These are phyloP conservation scores for Camellia japonica DNA, from an alignment of 148 eudicot species.

Conservation along the genomic window DNA sequence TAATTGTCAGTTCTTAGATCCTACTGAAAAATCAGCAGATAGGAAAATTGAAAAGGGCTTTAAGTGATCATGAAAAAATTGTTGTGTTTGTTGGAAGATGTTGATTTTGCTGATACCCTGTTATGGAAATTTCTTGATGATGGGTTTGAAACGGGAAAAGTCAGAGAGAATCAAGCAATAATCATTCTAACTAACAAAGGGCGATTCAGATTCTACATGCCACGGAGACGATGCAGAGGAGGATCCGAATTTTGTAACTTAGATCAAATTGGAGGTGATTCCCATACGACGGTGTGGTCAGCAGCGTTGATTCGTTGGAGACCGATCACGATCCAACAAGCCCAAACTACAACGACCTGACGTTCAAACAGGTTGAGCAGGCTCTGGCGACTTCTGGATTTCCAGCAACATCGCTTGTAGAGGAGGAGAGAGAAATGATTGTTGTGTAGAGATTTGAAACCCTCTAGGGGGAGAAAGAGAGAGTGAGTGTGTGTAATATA, in stretches of 20 bases:
- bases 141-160: slow-evolving; percentile 25
- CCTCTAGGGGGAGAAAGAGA: too few relatives aligned
- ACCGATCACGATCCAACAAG: too few relatives aligned
- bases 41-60: slow-evolving; percentile 27
- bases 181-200: slow-evolving; percentile 31
- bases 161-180: slow-evolving; percentile 20
- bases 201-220: background rate
- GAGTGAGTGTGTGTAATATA: too few relatives aligned
- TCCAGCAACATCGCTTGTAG: too few relatives aligned
- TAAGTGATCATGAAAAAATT: slow-evolving; percentile 28
- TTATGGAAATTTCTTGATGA: slow-evolving; percentile 33
- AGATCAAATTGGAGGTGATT: slow-evolving; percentile 39
- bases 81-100: slow-evolving; percentile 44
- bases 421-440: too few relatives aligned
- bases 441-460: too few relatives aligned
- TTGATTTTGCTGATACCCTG: slow-evolving; percentile 40
- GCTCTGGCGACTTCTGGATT: too few relatives aligned
- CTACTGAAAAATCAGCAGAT: background rate
- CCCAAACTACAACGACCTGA: too few relatives aligned
- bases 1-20: slow-evolving; percentile 18
- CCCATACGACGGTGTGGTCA: too few relatives aligned
- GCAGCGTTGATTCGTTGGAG: too few relatives aligned
- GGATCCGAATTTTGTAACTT: slow-evolving; percentile 21
- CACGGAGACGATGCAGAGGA: slow-evolving; percentile 6
- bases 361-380: too few relatives aligned